Conservation (phyloP, 2,329 filamentous ascomycete genomes). For the Pseudogymnoascus sp. region DNA sequence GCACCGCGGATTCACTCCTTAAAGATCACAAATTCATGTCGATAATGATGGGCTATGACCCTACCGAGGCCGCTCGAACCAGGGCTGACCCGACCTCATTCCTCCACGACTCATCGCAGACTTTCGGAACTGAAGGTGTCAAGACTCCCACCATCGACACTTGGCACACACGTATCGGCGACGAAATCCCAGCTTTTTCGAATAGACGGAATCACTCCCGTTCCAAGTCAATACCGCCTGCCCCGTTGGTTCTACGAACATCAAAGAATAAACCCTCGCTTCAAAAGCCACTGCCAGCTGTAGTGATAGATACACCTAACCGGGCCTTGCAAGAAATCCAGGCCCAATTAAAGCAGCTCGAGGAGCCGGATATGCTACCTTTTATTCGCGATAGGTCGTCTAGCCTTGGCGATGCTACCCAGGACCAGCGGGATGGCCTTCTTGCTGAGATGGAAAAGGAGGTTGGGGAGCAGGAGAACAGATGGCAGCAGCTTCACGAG, state of each 20-base stretch:
- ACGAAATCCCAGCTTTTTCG: slow-evolving; percentile 53
- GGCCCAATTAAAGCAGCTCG: slow-evolving; percentile 26
- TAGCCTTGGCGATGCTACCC: neutral
- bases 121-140: neutral
- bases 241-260: slow-evolving; percentile 44
- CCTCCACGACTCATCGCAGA: slow-evolving; percentile 25
- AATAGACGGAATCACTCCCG: slow-evolving; percentile 39
- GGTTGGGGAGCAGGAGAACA: slow-evolving; percentile 52
- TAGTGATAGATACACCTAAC: slow-evolving; percentile 21
- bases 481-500: slow-evolving; percentile 52
- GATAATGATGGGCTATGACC: slow-evolving; percentile 4
- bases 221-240: slow-evolving; percentile 46
- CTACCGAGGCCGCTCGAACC: neutral
- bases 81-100: slow-evolving; percentile 18
- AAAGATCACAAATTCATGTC: slow-evolving; percentile 1
- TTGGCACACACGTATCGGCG: slow-evolving; percentile 53
- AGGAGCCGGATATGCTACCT: slow-evolving; percentile 17
- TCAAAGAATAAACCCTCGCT: slow-evolving; percentile 36
- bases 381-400: neutral
- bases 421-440: slow-evolving; percentile 27
- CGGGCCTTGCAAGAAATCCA: slow-evolving; percentile 26
- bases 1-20: neutral
- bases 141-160: slow-evolving; percentile 8
- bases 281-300: slow-evolving; percentile 25
- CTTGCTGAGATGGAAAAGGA: slow-evolving; percentile 55